phyloP scores from a whole-genome alignment of 2,329 filamentous ascomycete species.

The Trichophaea hybrida region DNA sequence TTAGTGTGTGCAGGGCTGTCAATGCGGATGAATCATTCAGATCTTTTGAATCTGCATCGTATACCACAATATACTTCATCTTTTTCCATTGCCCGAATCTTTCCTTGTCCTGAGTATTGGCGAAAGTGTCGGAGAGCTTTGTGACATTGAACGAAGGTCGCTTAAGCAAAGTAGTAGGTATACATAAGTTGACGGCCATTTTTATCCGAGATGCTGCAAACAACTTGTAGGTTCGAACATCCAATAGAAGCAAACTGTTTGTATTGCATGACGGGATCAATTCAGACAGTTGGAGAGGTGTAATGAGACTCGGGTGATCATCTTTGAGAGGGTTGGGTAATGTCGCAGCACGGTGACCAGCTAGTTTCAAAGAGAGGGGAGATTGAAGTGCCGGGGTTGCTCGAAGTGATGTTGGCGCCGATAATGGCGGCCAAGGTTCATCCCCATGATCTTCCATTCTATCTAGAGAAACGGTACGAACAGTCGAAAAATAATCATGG shows the following conservation, averaged over 20 bases:
- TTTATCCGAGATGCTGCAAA: slow-evolving; percentile 60
- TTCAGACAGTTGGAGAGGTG: slow-evolving; percentile 20
- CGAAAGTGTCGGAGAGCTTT: slow-evolving; percentile 78
- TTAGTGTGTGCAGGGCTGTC: slow-evolving; percentile 71
- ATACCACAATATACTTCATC: slow-evolving; percentile 67
- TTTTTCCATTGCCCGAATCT: slow-evolving; percentile 65
- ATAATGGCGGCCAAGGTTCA: not conserved
- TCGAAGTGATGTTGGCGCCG: slow-evolving; percentile 5
- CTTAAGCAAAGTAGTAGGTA: slow-evolving; percentile 86
- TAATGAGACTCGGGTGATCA: slow-evolving; percentile 23
- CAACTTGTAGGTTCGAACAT: slow-evolving; percentile 74
- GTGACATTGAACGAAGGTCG: slow-evolving; percentile 77
- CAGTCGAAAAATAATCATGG: not conserved
- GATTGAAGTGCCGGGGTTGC: not conserved
- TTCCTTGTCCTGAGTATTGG: slow-evolving; percentile 50
- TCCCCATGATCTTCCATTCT: not conserved
- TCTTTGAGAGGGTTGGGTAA: slow-evolving; percentile 21
- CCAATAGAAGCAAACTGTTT: slow-evolving; percentile 52
- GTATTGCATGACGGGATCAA: slow-evolving; percentile 20
- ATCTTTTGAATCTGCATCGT: slow-evolving; percentile 63
- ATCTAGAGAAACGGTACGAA: not conserved
- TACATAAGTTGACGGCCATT: slow-evolving; percentile 81
- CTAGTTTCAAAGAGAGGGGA: slow-evolving; percentile 3
- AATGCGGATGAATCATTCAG: slow-evolving; percentile 57
- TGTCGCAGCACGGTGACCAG: slow-evolving; percentile 21